These are phyloP conservation scores for Phytophthora fragariae DNA, from an alignment of 352 stramenopile species.

Conservation along the genomic window DNA sequence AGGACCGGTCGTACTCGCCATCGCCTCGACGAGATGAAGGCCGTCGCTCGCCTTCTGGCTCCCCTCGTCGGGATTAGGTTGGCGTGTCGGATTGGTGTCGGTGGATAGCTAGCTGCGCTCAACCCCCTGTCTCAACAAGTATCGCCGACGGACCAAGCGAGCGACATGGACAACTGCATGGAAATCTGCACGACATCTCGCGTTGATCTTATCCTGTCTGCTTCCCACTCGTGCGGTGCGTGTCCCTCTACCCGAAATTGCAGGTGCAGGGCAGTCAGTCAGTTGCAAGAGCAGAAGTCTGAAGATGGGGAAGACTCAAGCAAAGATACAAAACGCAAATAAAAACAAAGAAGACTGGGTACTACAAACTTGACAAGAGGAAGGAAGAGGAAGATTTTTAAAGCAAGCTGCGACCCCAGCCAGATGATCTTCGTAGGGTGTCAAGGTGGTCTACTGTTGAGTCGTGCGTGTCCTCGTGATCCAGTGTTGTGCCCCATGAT, in stretches of 20 bases:
- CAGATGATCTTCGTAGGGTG: conserved; percentile 17
- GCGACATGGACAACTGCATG: conserved; percentile 32
- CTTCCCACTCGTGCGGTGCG: conserved; percentile 22
- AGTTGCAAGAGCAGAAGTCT: conserved; percentile 33
- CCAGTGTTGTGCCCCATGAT: conserved; percentile 8
- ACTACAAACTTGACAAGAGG: conserved; percentile 44
- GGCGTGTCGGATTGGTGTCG: conserved; percentile 12
- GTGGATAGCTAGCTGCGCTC: conserved; percentile 7
- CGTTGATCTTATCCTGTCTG: conserved; percentile 24
- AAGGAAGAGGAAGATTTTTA: conserved; percentile 38
- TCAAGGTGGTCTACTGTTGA: conserved; percentile 18
- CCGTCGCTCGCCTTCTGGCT: conserved; percentile 67
- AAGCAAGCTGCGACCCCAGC: conserved; percentile 23
- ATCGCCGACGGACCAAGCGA: conserved; percentile 17
- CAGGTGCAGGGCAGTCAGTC: conserved; percentile 31
- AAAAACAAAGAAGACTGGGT: conserved; percentile 52
- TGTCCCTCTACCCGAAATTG: conserved; percentile 31
- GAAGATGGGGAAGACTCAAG: conserved; percentile 46
- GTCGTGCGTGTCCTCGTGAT: conserved; percentile 7
- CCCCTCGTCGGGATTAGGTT: conserved; percentile 55
- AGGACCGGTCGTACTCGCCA: conserved; percentile 58
- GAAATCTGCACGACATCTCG: conserved; percentile 34
- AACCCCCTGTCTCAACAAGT: conserved; percentile 18
- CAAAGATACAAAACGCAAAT: conserved; percentile 51
- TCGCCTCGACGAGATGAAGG: conserved; percentile 50